Base-by-base conservation (phyloP, 2,329 filamentous ascomycete genomes). In the Colletotrichum zoysiae region DNA sequence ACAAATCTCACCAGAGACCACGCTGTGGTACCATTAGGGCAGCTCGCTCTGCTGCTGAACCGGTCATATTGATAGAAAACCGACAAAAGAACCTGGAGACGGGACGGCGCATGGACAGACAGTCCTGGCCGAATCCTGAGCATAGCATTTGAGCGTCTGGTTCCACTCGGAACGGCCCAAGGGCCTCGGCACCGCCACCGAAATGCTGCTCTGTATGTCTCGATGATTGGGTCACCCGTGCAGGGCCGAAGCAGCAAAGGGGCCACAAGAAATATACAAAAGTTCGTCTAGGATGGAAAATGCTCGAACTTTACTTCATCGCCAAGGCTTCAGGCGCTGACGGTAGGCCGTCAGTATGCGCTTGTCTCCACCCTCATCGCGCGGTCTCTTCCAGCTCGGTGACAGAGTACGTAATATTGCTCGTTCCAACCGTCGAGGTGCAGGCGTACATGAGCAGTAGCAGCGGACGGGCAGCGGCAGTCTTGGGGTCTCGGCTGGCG, bases 281-380 rank as follows among this genome's bases (percentile, higher is more conserved):
- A 69, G 65, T 69, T 69, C 69, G 65, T 53, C 65, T 59, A n/a
- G 4, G 50, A n/a, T 44, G 20, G n/a, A 61, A 42, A 8, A 30
- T 48, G 5, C 46, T 40, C 33, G 35, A 44, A 23, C 42, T 55
- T 18, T 35, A 23, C 40, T 23, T 63, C 58, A 30, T 62, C 33
- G 67, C 67, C 56, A 61, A 67, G 56, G 40, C 40, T 46, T 51
- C 18, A 38, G 44, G 69, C 65, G 59, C 38, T 57, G 51, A 53
- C 23, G 20, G 35, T 44, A 64, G 44, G 69, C 69, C 65, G 69
- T 50, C 44, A 59, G 38, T 69, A 71, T 68, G 69, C 69, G 65
- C 48, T 46, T 20, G 35, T 63, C 69, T 48, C 69, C 69, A 69
- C 69, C 55, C 59, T 30, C n/a, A 30, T 42, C 59, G 65, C 42